Base-by-base conservation (phyloP, 805 yeast species). In the Teunomyces funiuensis region DNA sequence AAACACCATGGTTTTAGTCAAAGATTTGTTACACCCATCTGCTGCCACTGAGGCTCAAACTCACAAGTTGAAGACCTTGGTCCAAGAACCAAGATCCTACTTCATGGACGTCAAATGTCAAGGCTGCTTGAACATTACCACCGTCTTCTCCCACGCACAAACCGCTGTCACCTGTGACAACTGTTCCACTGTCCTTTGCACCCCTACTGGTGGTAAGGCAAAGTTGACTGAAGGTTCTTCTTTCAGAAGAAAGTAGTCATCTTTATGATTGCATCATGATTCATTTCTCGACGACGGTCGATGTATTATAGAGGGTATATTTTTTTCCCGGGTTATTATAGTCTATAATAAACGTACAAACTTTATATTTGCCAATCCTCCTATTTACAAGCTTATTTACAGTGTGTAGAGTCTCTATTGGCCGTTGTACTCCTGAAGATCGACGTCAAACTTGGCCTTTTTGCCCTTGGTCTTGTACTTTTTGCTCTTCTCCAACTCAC, bases 131-230 rank as follows among this genome's bases (percentile, higher is more conserved):
- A 64, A 61, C 61, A 66, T 66, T 57, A 60, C 67, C 54, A 66
- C 71, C 40, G 67, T 66, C 39, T 66, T 66, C 58, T 63, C 69
- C 40, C 71, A 66, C 57, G 69, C 71, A 29, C 71, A 66, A 53
- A 66, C 71, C 39, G 69, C 69, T 39, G 69, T 66, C 57, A 60
- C 69, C 47, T 66, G 71, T 54, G 70, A 65, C 57, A 57, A 60
- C 57, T 66, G 71, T 45, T 55, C 69, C 47, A 63, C 67, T 41
- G 66, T 66, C 41, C 62, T 66, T 54, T 63, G 69, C 51, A 60
- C 67, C 45, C 71, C 71, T 36, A 59, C 71, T 42, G 71, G 71
- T 54, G 71, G 71, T 60, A 65, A 65, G 59, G 69, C 70, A 50
- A 63, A 64, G 61, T 63, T 66, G 60, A 60, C 68, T 47, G 71